Conservation (phyloP, 805 yeast species). For the Sungouiozyma ichnusensis region DNA sequence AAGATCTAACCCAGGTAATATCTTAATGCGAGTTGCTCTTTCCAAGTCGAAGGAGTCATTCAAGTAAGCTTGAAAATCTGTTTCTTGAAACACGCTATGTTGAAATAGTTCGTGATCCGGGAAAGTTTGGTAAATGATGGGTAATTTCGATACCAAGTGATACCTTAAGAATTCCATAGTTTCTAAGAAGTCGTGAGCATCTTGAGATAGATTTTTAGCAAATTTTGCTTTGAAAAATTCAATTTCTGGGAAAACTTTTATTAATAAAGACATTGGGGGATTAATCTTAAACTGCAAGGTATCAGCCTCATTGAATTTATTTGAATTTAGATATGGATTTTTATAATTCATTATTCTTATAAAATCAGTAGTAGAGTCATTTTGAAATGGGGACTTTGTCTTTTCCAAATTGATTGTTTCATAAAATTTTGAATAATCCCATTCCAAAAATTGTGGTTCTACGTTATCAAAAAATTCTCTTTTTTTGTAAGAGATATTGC, state of each 20-base stretch:
- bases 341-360: conserved; percentile 13
- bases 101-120: conserved; percentile 25
- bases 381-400: conserved; percentile 9
- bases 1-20: conserved; percentile 7
- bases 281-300: neutral
- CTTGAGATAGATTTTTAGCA: conserved; percentile 6
- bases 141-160: conserved; percentile 18
- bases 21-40: conserved; percentile 5
- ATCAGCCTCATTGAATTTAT: neutral
- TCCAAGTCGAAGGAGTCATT: conserved; percentile 7
- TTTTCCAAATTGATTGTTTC: neutral
- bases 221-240: conserved; percentile 15
- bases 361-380: conserved; percentile 13
- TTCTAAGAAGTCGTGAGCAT: conserved; percentile 13
- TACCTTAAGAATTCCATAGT: conserved; percentile 17
- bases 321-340: conserved; percentile 7
- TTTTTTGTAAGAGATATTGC: conserved; percentile 24
- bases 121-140: conserved; percentile 19
- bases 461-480: conserved; percentile 16
- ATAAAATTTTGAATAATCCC: conserved; percentile 7
- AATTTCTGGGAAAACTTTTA: conserved; percentile 25
- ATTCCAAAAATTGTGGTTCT: conserved; percentile 10
- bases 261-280: conserved; percentile 12
- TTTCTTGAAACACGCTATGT: conserved; percentile 14
- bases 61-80: conserved; percentile 19